These are phyloP conservation scores for Linnemannia zychae DNA, from an alignment of 192 early-diverging fungal genomes.

Conservation along the genomic window DNA sequence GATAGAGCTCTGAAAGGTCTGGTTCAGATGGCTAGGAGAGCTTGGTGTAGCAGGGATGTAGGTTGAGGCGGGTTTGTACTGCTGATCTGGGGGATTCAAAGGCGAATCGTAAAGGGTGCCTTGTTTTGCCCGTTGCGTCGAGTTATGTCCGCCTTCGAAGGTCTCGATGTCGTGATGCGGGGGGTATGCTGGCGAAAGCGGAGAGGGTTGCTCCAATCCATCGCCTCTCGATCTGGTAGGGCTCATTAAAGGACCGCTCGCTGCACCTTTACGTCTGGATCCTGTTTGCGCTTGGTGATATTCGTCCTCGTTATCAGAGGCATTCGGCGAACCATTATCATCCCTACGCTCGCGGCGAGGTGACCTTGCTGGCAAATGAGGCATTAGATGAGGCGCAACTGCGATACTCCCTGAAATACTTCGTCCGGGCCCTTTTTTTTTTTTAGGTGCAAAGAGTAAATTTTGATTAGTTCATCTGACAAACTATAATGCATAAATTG, in stretches of 20 bases:
- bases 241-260: constrained; percentile 16
- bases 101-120: constrained; percentile 19
- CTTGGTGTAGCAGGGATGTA: neutral
- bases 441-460: too few species aligned
- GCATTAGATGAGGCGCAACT: constrained; percentile 47
- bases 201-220: constrained; percentile 27
- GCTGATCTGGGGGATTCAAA: constrained; percentile 5
- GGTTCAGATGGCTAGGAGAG: constrained; percentile 8
- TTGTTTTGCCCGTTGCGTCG: constrained; percentile 2
- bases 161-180: neutral
- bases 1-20: neutral
- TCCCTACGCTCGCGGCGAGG: constrained; percentile 47
- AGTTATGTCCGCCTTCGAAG: neutral
- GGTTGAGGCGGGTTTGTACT: neutral
- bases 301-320: constrained; percentile 52
- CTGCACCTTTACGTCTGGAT: constrained; percentile 33
- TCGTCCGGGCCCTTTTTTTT: constrained; percentile 4
- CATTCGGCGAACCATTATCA: constrained; percentile 20
- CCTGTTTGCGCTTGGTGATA: constrained; percentile 11
- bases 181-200: constrained; percentile 15
- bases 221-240: constrained; percentile 28
- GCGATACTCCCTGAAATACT: constrained; percentile 42
- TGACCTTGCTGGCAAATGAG: constrained; percentile 39
- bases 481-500: too few species aligned
- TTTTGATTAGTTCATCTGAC: too few species aligned